Evolutionary conservation across 2,329 filamentous ascomycete genomes (phyloP), one percentile per base, ranked within the genome.

Genomic region (Bimuria novae-zelandiae): DNA sequence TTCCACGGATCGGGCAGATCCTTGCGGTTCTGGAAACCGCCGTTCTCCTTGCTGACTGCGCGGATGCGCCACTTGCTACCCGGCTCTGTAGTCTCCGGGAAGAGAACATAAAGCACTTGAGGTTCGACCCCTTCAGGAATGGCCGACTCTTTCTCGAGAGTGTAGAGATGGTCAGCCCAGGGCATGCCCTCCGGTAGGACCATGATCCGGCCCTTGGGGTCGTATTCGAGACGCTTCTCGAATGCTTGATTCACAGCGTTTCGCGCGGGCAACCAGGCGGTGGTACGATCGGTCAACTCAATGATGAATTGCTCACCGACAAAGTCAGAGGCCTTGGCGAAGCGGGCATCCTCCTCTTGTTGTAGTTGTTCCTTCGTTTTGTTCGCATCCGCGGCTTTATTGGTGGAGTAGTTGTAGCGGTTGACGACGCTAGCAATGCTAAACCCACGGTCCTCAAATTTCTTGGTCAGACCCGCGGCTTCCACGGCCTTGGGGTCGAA

Each of bases 131-230:
- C 67, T 60, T 65, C 68, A 50, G 73, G 77, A 17, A 75, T 67
- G 7, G 70, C 73, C 7, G 69, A 73, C 44, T 78, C 75, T 68
- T 87, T 82, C 63, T 99, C 94, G 23, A 97, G 83, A 16, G 83
- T 86, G 78, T 96, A 97, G 16, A 99, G 82, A 74, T 99, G 94
- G 69, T 97, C 93, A 74, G 96, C 94, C 94, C 94, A 97, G 1
- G 93, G 93, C 55, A 93, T 89, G 53, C 89, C 86, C 70, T 89
- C 86, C 51, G 75, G 73, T 11, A 99, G 82, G 22, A 97, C 87
- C 66, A 97, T 80, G 55, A 97, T 84, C 57, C 90, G 86, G 51
- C 92, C 92, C 60, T 87, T 78, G 8, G 86, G 68, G 71, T 96
- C 89, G 69, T 85, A 83, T 61, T 88, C 79, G 23, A 76, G 70